Evolutionary conservation across 1,139 yeast genomes (phyloP).

Genomic region (Debaryomyces udenii): DNA sequence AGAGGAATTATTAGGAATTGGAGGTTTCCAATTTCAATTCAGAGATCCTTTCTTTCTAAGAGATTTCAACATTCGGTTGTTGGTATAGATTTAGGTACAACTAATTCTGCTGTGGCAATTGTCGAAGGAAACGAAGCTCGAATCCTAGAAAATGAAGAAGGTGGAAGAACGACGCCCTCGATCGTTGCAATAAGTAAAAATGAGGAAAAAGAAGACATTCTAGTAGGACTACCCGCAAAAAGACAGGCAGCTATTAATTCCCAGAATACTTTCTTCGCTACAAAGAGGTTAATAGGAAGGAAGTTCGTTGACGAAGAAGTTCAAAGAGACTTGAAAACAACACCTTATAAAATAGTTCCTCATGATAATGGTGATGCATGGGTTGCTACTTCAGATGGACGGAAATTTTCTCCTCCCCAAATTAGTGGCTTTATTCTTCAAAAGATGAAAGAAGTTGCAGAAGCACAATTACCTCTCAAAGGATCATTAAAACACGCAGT

Average conservation of each 20-base stretch:
- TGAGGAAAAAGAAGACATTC: slow-evolving; percentile 76
- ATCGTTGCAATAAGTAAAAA: slow-evolving; percentile 95
- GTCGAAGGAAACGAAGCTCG: slow-evolving; percentile 53
- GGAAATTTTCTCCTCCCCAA: slow-evolving; percentile 90
- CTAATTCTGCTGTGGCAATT: slow-evolving; percentile 79
- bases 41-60: slow-evolving; percentile 1
- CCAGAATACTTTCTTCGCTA: slow-evolving; percentile 95
- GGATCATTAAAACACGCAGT: slow-evolving; percentile 83
- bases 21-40: not conserved
- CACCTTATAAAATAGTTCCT: slow-evolving; percentile 95
- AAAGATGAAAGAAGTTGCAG: slow-evolving; percentile 98
- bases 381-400: slow-evolving; percentile 95
- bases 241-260: slow-evolving; percentile 99
- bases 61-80: slow-evolving; percentile 45
- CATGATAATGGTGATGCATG: slow-evolving; percentile 98
- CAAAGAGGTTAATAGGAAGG: slow-evolving; percentile 91
- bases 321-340: slow-evolving; percentile 56
- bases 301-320: slow-evolving; percentile 65
- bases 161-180: slow-evolving; percentile 98
- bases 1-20: not conserved
- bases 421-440: slow-evolving; percentile 96
- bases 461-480: slow-evolving; percentile 68
- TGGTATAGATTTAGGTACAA: slow-evolving; percentile 81
- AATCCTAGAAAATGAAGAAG: slow-evolving; percentile 79
- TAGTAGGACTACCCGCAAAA: slow-evolving; percentile 98